Percentiles rank a stretch among this genome's conserved stretches.
Conservation (phyloP, 2,329 filamentous ascomycete species). For the Paracamarosporium sp. region DNA sequence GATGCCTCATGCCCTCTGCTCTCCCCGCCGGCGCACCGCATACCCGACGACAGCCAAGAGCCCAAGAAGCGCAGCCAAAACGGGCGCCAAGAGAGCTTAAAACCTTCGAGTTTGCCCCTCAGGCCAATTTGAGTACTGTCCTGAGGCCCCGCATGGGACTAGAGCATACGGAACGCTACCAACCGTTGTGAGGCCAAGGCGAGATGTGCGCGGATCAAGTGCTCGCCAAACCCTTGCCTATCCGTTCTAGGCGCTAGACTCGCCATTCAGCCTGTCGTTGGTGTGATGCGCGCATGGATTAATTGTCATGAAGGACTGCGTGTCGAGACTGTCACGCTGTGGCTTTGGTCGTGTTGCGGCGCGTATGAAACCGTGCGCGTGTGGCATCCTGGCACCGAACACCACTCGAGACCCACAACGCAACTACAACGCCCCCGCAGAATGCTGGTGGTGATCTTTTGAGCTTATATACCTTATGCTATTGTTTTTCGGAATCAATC, state of each 20-base stretch:
- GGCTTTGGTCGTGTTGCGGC: not conserved
- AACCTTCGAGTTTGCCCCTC: not conserved
- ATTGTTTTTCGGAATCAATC: not conserved
- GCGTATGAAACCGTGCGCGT: slow-evolving; percentile 4
- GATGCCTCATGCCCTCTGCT: slow-evolving; percentile 12
- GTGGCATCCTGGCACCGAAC: not conserved
- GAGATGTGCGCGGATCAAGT: slow-evolving; percentile 12
- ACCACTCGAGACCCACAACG: not conserved
- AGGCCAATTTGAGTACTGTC: not conserved
- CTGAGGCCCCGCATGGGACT: not conserved
- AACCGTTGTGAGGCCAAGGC: slow-evolving; percentile 18
- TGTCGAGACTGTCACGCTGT: not conserved
- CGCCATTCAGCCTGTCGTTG: not conserved
- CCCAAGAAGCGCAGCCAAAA: slow-evolving; percentile 26
- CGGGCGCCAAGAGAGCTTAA: slow-evolving; percentile 36
- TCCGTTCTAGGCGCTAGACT: not conserved
- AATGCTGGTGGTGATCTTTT: not conserved
- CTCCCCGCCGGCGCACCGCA: slow-evolving; percentile 21
- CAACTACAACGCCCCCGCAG: not conserved
- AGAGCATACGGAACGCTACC: not conserved
- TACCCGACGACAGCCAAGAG: slow-evolving; percentile 35
- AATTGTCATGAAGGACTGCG: not conserved
- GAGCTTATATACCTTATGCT: not conserved
- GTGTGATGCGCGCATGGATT: not conserved
- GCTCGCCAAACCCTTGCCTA: slow-evolving; percentile 4